Conservation (phyloP, 129 eudicot species). For the Saussurea involucrata region DNA sequence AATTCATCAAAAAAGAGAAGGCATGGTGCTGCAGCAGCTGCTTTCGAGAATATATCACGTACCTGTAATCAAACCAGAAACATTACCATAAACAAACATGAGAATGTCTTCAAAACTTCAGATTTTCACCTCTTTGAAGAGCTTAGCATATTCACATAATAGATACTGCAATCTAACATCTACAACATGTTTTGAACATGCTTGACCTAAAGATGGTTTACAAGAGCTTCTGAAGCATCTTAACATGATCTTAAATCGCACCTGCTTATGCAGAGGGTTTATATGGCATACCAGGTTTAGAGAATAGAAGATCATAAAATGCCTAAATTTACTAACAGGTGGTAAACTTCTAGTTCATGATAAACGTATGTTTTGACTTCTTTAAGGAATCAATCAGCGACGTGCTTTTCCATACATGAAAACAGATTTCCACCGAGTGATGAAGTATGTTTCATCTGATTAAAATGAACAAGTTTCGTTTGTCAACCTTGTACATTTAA, state of each 20-base stretch:
- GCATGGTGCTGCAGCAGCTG: constrained; percentile 97
- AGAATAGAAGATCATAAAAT: neutral
- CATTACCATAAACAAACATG: neutral
- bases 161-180: constrained; percentile 2
- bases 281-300: no score
- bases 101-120: neutral
- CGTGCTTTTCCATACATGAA: no score
- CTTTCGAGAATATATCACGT: constrained; percentile 94
- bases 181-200: neutral
- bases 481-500: no score
- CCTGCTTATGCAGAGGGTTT: neutral
- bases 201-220: neutral
- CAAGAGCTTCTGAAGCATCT: constrained; percentile 7
- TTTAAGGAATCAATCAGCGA: no score
- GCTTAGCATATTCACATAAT: neutral
- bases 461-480: no score
- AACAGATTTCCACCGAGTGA: no score
- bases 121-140: neutral
- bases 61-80: constrained; percentile 49
- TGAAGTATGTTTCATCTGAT: no score
- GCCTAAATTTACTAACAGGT: neutral
- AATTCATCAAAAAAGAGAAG: constrained; percentile 95
- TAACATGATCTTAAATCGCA: neutral
- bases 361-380: no score
- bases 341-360: neutral